Base-by-base conservation (phyloP, 768 basidiomycete genomes). In the Cytidiella melzeri region DNA sequence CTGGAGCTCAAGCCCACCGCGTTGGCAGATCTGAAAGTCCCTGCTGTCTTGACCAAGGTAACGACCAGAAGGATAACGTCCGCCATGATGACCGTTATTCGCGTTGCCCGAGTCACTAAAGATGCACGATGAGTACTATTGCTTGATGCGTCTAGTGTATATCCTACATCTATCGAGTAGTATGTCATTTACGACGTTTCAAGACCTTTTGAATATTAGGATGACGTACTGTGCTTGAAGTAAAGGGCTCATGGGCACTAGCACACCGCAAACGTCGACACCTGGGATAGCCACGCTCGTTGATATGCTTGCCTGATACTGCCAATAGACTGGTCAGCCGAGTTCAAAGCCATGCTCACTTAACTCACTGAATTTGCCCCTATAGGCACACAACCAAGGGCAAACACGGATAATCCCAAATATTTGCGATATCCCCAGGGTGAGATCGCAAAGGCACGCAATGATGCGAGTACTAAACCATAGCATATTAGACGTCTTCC, bases 381-480 rank as follows among this genome's bases (percentile, higher is more conserved):
- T 15, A 47, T 20, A 5, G 46, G 46, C 9, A 47, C 37, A 18
- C 37, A 12, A 26, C 38, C 39, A 9, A 47, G 24, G 4, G 25
- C 4, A 24, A 47, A 40, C 9, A 47, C 39, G 4, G 46, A 21
- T 13, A 47, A 12, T 7, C 34, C 28, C 5, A 38, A 37, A 10
- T 9, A 24, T 21, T 38, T 34, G 30, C 30, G 30, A 34, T 34
- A 18, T 24, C 18, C 9, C 5, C 25, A 7, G 18, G 12, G 18
- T 11, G 23, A 7, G 15, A 47, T 23, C 10, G 46, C 46, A 26
- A 37, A 47, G 5, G 46, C 46, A 24, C 46, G 46, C 13, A 47
- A 25, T 5, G 46, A 12, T 12, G 46, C 20, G 23, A 47, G 38
- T 12, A 40, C 46, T 47, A 40, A 15, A 15, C 30, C 9, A 34